Conservation (phyloP, 1,284 basidiomycete species). For the Sporisorium iseilematis-ciliati region DNA sequence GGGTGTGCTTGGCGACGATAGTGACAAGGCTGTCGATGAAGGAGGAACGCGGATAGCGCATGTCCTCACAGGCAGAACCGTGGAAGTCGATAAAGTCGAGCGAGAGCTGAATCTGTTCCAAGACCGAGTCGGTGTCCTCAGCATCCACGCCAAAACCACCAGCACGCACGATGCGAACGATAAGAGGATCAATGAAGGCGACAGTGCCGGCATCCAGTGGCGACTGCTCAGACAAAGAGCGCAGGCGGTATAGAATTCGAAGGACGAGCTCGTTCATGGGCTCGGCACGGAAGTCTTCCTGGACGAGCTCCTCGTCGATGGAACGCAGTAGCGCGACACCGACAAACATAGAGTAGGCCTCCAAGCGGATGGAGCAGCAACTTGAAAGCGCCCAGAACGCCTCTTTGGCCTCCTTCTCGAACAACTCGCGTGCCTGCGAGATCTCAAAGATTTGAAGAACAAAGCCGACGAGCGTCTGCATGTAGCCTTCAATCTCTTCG, state of each 20-base stretch:
- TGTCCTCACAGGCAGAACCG: constrained; percentile 80
- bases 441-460: constrained; percentile 39
- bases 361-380: constrained; percentile 56
- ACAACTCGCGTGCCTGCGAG: constrained; percentile 48
- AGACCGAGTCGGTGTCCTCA: constrained; percentile 77
- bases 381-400: constrained; percentile 55
- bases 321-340: constrained; percentile 57
- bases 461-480: constrained; percentile 50
- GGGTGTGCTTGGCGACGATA: constrained; percentile 82
- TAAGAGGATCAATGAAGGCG: constrained; percentile 82
- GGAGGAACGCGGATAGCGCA: constrained; percentile 59
- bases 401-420: constrained; percentile 37
- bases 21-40: constrained; percentile 80
- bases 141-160: constrained; percentile 77
- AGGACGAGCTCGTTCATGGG: constrained; percentile 76
- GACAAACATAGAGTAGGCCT: constrained; percentile 54
- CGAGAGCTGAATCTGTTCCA: constrained; percentile 88
- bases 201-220: constrained; percentile 88
- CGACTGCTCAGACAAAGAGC: constrained; percentile 83
- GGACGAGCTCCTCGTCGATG: constrained; percentile 57
- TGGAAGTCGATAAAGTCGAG: constrained; percentile 90
- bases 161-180: constrained; percentile 78
- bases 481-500: constrained; percentile 54
- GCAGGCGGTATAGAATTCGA: constrained; percentile 87
- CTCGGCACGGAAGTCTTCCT: constrained; percentile 59